These are phyloP conservation scores for Achlya hypogyna DNA, from an alignment of 352 stramenopile species.

Conservation along the genomic window DNA sequence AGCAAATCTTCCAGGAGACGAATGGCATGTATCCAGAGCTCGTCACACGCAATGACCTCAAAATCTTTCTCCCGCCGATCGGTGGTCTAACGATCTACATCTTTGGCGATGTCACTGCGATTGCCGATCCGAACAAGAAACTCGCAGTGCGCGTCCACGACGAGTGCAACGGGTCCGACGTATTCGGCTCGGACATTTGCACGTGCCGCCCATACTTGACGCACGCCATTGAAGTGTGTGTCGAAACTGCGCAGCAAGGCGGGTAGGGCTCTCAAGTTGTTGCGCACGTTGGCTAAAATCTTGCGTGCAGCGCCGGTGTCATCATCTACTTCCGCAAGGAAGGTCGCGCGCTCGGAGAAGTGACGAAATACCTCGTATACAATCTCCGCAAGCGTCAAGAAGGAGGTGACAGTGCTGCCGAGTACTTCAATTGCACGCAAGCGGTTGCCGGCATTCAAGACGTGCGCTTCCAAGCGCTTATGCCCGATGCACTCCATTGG, in stretches of 20 bases:
- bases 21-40: constrained; percentile 99
- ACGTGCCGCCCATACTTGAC: constrained; percentile 98
- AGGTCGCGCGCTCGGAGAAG: constrained; percentile 93
- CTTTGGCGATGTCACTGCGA: constrained; percentile 94
- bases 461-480: constrained; percentile 97
- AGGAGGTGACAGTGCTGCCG: constrained; percentile 92
- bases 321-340: constrained; percentile 99
- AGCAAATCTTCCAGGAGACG: constrained; percentile 98
- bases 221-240: constrained; percentile 98
- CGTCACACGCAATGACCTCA: constrained; percentile 96
- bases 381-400: constrained; percentile 98
- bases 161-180: constrained; percentile 98
- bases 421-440: constrained; percentile 99
- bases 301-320: constrained; percentile 74
- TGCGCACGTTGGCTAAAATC: neutral
- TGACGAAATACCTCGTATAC: constrained; percentile 99
- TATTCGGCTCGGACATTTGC: constrained; percentile 98
- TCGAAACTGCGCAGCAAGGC: constrained; percentile 95
- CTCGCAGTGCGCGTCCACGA: constrained; percentile 97
- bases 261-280: constrained; percentile 44
- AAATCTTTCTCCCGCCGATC: constrained; percentile 98
- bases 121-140: constrained; percentile 96
- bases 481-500: constrained; percentile 99
- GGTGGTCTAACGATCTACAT: constrained; percentile 97
- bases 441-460: constrained; percentile 96